Conservation (phyloP, 192 early-diverging fungal species). For the Phlyctochytrium planicorne region DNA sequence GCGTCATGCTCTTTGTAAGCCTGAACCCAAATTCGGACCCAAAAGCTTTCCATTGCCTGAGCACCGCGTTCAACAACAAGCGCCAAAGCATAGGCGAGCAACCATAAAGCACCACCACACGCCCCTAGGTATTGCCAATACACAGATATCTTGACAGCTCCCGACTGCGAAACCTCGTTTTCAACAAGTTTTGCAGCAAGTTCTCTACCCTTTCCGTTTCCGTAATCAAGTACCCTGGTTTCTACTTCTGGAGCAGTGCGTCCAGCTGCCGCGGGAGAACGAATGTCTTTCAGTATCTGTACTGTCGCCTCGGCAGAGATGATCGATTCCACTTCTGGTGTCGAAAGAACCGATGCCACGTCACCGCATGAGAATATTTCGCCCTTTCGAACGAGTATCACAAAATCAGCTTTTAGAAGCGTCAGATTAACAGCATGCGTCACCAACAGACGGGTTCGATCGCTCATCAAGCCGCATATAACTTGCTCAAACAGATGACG, state of each 20-base stretch:
- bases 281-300: too few species aligned
- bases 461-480: conserved; percentile 63
- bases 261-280: too few species aligned
- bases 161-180: conserved; percentile 39
- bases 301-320: neutral
- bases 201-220: conserved; percentile 17
- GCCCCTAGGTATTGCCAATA: conserved; percentile 42
- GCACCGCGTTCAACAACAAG: neutral
- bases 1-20: conserved; percentile 10
- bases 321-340: neutral
- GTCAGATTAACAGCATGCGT: conserved; percentile 62
- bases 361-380: neutral
- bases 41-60: conserved; percentile 18
- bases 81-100: conserved; percentile 15
- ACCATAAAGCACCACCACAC: conserved; percentile 44
- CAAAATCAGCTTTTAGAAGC: conserved; percentile 24
- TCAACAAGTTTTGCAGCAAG: conserved; percentile 38
- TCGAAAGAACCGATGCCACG: conserved; percentile 1
- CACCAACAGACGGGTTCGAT: conserved; percentile 77
- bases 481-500: conserved; percentile 75
- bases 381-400: conserved; percentile 30
- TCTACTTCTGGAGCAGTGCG: too few species aligned
- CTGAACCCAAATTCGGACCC: conserved; percentile 44
- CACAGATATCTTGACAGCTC: conserved; percentile 38
- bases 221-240: conserved; percentile 12